Conservation (phyloP, 106 monocot species). For the Acorus calamus region DNA sequence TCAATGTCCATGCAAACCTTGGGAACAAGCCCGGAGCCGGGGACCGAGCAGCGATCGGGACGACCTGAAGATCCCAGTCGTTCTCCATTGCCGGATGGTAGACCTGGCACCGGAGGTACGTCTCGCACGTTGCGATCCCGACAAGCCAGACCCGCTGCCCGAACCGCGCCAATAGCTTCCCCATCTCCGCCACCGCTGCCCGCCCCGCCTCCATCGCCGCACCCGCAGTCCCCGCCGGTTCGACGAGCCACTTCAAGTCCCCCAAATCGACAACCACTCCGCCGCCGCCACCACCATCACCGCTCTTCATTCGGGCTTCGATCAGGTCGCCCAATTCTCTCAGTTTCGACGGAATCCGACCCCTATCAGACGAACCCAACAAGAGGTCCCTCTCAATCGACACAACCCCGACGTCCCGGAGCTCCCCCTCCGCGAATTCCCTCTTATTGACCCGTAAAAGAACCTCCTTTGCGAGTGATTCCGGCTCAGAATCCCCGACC, state of each 20-base stretch:
- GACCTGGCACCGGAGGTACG: constrained; percentile 88
- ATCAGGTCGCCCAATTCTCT: constrained; percentile 26
- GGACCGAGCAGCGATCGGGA: constrained; percentile 51
- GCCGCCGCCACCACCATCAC: background rate
- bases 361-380: constrained; percentile 6
- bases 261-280: constrained; percentile 70
- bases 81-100: constrained; percentile 65
- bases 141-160: constrained; percentile 41
- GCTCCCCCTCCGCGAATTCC: constrained; percentile 6
- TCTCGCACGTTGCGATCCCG: constrained; percentile 71
- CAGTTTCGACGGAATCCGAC: constrained; percentile 22
- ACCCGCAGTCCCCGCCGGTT: background rate
- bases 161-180: constrained; percentile 24
- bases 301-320: constrained; percentile 6
- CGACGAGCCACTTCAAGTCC: constrained; percentile 82
- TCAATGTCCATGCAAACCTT: constrained; percentile 14
- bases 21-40: constrained; percentile 23
- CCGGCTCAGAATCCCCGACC: constrained; percentile 54
- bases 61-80: constrained; percentile 81
- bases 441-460: constrained; percentile 27
- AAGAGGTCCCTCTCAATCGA: constrained; percentile 19
- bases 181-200: constrained; percentile 54
- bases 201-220: constrained; percentile 19
- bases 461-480: constrained; percentile 25
- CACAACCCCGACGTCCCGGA: constrained; percentile 13